A percentile compares a stretch with the other conserved stretches of the same genome.
phyloP scores from a whole-genome alignment of 2,329 filamentous ascomycete species.

The Colletotrichum neosansevieriae region DNA sequence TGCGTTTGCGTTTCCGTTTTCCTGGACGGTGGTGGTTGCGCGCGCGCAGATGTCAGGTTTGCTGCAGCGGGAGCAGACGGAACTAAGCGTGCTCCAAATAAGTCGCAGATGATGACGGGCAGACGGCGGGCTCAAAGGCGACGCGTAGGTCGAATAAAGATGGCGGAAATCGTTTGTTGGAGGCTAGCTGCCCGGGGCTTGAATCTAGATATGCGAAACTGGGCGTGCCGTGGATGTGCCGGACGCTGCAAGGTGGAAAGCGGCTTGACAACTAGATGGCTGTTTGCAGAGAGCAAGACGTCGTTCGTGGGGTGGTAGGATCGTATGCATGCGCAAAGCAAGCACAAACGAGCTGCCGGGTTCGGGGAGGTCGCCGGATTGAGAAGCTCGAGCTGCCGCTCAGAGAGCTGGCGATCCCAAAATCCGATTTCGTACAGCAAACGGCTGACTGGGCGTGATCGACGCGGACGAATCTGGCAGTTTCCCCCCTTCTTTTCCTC shows the following conservation, averaged over 20 bases:
- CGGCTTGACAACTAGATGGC: conserved; percentile 1
- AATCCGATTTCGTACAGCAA: conserved; percentile 6
- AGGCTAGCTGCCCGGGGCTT: conserved; percentile 5
- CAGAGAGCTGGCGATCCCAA: conserved; percentile 11
- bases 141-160: conserved; percentile 1
- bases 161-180: not conserved
- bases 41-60: conserved; percentile 9
- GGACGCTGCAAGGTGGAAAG: conserved; percentile 24
- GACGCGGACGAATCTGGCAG: conserved; percentile 3
- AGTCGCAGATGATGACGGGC: conserved; percentile 11
- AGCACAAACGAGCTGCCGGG: conserved; percentile 29
- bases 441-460: conserved; percentile 4
- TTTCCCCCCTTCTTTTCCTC: conserved; percentile 29
- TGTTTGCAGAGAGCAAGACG: conserved; percentile 33
- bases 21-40: not conserved
- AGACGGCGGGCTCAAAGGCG: not conserved
- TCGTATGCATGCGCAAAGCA: conserved; percentile 28
- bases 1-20: not conserved
- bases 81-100: conserved; percentile 6
- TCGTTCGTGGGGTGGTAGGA: conserved; percentile 20
- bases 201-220: conserved; percentile 32
- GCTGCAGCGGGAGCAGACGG: conserved; percentile 22
- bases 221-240: conserved; percentile 10
- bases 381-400: conserved; percentile 16
- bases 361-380: conserved; percentile 28